Evolutionary conservation across 2,329 filamentous ascomycete genomes (phyloP).

Genomic region (Pyricularia pennisetigena): DNA sequence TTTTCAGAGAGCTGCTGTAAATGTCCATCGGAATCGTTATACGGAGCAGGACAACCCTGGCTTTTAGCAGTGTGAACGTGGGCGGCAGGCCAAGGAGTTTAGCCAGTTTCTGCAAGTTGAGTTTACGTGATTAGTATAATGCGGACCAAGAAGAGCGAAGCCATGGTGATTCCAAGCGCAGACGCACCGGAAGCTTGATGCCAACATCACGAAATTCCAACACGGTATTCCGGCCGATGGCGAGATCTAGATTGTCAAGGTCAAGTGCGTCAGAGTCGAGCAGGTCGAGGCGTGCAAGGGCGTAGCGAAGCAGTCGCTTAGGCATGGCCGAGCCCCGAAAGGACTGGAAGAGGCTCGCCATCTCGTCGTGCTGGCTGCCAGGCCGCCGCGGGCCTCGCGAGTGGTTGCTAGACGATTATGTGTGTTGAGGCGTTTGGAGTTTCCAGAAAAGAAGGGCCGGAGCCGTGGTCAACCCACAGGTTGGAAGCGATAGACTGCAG

Average conservation of each 20-base stretch:
- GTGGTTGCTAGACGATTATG: not conserved
- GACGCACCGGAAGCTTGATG: slow-evolving; percentile 61
- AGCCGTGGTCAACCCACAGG: not conserved
- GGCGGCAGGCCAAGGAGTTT: slow-evolving; percentile 64
- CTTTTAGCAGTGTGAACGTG: slow-evolving; percentile 60
- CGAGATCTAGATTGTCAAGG: slow-evolving; percentile 75
- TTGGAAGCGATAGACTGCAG: not conserved
- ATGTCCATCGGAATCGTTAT: slow-evolving; percentile 83
- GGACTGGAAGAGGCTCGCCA: slow-evolving; percentile 64
- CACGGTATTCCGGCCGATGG: slow-evolving; percentile 69
- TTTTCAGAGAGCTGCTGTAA: slow-evolving; percentile 70
- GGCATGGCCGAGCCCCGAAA: slow-evolving; percentile 65
- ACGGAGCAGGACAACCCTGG: slow-evolving; percentile 65
- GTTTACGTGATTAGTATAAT: not conserved
- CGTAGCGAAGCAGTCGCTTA: slow-evolving; percentile 82
- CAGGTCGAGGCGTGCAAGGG: slow-evolving; percentile 71
- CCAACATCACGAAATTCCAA: slow-evolving; percentile 84
- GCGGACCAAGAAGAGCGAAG: not conserved
- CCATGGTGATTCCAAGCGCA: not conserved
- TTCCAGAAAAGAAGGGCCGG: not conserved
- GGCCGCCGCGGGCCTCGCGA: not conserved
- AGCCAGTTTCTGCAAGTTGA: slow-evolving; percentile 58
- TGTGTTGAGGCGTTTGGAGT: not conserved
- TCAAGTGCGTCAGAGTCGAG: slow-evolving; percentile 83
- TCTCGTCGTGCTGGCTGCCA: slow-evolving; percentile 24